Evolutionary conservation across 2,329 filamentous ascomycete species (phyloP), one percentile per base, ranked within the genome.

Genomic region (Xylaria sp.): DNA sequence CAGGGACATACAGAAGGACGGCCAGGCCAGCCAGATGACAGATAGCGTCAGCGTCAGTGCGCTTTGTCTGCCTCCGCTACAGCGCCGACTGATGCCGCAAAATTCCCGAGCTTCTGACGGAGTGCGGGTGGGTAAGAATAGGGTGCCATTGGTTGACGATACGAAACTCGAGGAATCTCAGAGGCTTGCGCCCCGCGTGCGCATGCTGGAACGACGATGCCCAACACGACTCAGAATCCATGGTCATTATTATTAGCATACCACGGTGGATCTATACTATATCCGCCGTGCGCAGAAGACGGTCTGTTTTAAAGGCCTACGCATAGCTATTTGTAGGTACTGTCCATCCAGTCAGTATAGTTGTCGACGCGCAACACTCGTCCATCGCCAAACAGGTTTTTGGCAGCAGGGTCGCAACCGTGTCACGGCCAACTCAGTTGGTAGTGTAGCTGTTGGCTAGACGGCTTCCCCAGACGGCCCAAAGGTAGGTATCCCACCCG

Each of bases 381-480:
- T 29, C 13, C 51, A 15, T 29, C 10, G 29, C 27, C 50, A 59
- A 65, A 49, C 42, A 66, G 42, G 51, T 51, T 51, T 51, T 58
- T 22, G 22, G 39, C 54, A 53, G 29, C 55, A 50, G 49, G 39
- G 50, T 54, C 50, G 47, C 38, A 47, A 44, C 39, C 33, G 60
- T 60, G 55, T 49, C 54, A 53, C 36, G 39, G 31, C 54, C 25
- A 29, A 50, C 42, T 17, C 49, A 47, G 17, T 39, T 39, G 22
- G 20, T 50, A 27, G 39, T 54, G 33, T 22, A 49, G 58, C 58
- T 53, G 65, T 56, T 53, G 55, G 56, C 61, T 44, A 51, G 53
- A 63, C 39, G 22, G 42, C 51, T 64, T 64, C 65, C 67, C 67
- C 67, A 62, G 61, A 59, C 67, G 67, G 64, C 39, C 39, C 39